These are phyloP conservation scores for Acanthochlamys bracteata DNA, from an alignment of 106 monocot genomes.

Conservation along the genomic window DNA sequence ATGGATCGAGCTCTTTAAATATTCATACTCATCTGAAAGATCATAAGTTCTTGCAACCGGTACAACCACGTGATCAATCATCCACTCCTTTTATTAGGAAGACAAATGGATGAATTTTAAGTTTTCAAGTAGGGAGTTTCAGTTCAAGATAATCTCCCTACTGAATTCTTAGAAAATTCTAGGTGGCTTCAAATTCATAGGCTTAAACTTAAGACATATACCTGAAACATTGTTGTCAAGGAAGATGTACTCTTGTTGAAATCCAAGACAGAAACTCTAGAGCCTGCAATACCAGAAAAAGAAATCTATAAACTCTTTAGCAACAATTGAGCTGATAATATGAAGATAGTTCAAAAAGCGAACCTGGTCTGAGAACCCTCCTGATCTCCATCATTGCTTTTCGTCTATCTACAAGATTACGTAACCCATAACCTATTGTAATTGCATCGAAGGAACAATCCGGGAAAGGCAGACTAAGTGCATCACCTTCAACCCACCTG, in stretches of 20 bases:
- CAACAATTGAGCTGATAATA: background rate
- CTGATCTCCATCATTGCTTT: slow-evolving; percentile 74
- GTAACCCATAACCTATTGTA: slow-evolving; percentile 79
- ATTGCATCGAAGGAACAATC: slow-evolving; percentile 74
- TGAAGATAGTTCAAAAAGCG: background rate
- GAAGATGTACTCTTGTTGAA: slow-evolving; percentile 82
- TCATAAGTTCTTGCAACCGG: slow-evolving; percentile 62
- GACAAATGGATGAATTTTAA: slow-evolving; percentile 5
- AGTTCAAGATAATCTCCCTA: background rate
- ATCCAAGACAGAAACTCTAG: slow-evolving; percentile 75
- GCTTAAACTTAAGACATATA: slow-evolving; percentile 10
- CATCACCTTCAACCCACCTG: slow-evolving; percentile 94
- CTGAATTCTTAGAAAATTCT: no score
- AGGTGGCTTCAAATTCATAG: no score
- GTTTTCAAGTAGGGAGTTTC: no score
- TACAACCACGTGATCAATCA: slow-evolving; percentile 84
- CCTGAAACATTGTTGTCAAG: slow-evolving; percentile 46
- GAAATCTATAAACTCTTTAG: background rate
- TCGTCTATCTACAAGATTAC: slow-evolving; percentile 66
- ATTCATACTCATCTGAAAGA: slow-evolving; percentile 71
- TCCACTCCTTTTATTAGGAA: slow-evolving; percentile 42
- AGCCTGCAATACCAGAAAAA: slow-evolving; percentile 35
- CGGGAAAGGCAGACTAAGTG: slow-evolving; percentile 58
- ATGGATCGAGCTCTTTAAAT: slow-evolving; percentile 67
- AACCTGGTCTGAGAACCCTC: slow-evolving; percentile 92